Base-by-base conservation (phyloP, 495 filamentous ascomycete genomes). In the Parmelia sp. region DNA sequence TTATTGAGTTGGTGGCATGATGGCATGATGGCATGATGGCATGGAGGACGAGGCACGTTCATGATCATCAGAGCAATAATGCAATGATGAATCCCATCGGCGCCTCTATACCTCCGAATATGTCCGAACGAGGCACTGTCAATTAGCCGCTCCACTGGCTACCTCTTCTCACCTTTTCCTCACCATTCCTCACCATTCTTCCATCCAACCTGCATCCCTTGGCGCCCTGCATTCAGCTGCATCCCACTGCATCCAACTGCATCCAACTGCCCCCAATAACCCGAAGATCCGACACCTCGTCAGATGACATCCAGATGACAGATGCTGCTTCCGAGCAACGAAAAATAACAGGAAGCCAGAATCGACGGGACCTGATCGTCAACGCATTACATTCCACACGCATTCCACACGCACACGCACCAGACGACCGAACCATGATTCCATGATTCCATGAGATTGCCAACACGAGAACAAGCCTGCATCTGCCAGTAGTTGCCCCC, bases 101-200 rank as follows among this genome's bases (percentile, higher is more conserved):
- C 29, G 23, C 23, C n/a, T 49, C 42, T 27, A 37, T 17, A 47
- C 42, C 40, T 25, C 44, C 31, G 21, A 36, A 44, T 1, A 36
- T 21, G 42, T 31, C 61, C 51, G 35, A 27, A 57, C 10, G n/a
- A 33, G 39, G 51, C 29, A 63, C 15, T 63, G 27, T 14, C 4
- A 39, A 29, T 56, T 55, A 44, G 61, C 61, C 61, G 61, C 61
- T 40, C 61, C 61, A 63, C 12, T 63, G 2, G 19, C 23, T 25
- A 15, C 25, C 17, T 23, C 5, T 11, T 36, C 11, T 55, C 27
- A 39, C 35, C 25, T 62, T 29, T 3, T 17, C n/a, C n/a, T n/a
- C n/a, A n/a, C n/a, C n/a, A n/a, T n/a, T n/a, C n/a, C n/a, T n/a
- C n/a, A n/a, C n/a, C n/a, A n/a, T 4, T 31, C 2, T 35, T 25